Conservation (phyloP, 495 filamentous ascomycete genomes). For the Talaromyces adpressus region DNA sequence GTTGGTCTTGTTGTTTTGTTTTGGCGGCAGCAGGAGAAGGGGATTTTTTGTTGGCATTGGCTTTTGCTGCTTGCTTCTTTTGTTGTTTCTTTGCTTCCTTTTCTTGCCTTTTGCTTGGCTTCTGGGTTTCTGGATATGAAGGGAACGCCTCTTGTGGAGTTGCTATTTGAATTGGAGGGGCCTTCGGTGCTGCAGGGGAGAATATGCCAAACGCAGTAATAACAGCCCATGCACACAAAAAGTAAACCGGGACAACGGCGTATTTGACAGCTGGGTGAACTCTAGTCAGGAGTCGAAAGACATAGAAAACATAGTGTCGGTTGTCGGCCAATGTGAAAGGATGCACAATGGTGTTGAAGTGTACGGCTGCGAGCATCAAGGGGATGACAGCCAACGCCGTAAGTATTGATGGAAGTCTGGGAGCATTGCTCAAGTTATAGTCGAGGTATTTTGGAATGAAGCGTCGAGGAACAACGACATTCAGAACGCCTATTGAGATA, state of each 20-base stretch:
- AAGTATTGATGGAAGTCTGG: constrained; percentile 30
- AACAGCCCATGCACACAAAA: constrained; percentile 51
- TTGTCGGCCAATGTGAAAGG: constrained; percentile 97
- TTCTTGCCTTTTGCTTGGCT: constrained; percentile 11
- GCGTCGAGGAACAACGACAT: constrained; percentile 27
- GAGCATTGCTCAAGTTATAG: constrained; percentile 28
- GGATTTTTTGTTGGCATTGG: constrained; percentile 8
- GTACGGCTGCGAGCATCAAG: constrained; percentile 50
- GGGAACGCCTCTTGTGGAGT: background rate
- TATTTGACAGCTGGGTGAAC: constrained; percentile 59
- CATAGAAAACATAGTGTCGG: constrained; percentile 93
- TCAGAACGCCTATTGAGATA: constrained; percentile 46
- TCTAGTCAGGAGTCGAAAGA: constrained; percentile 77
- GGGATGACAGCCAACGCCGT: constrained; percentile 31
- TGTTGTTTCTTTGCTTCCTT: constrained; percentile 21
- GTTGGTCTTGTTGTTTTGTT: constrained; percentile 1
- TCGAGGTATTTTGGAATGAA: constrained; percentile 31
- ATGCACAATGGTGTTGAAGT: constrained; percentile 87
- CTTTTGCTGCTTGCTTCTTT: constrained; percentile 19
- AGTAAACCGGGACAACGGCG: constrained; percentile 55
- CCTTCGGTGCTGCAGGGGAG: constrained; percentile 15
- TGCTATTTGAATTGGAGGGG: background rate
- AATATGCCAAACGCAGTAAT: constrained; percentile 47
- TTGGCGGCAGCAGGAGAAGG: constrained; percentile 7
- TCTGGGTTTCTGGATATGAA: background rate